A percentile compares a stretch with the other conserved stretches of the same genome.
Conservation (phyloP, 2,329 filamentous ascomycete genomes). For the Calonectria pteridis region DNA sequence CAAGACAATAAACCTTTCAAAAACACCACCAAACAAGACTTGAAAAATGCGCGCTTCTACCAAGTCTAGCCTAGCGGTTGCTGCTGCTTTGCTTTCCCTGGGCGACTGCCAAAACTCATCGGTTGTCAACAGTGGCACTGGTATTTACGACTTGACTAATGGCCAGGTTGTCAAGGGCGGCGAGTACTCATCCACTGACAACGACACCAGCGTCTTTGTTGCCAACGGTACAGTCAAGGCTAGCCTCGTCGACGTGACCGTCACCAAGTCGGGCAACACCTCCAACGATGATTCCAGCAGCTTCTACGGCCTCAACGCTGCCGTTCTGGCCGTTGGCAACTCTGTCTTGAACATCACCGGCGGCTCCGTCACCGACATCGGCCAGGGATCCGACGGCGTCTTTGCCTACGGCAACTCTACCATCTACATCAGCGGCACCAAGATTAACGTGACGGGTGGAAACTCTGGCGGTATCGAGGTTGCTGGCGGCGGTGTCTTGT, state of each 20-base stretch:
- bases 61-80: slow-evolving; percentile 16
- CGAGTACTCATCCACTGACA: slow-evolving; percentile 13
- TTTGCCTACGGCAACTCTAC: slow-evolving; percentile 28
- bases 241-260: slow-evolving; percentile 8
- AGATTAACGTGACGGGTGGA: slow-evolving; percentile 22
- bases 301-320: slow-evolving; percentile 30
- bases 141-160: slow-evolving; percentile 18
- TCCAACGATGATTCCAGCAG: slow-evolving; percentile 25
- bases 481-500: slow-evolving; percentile 25
- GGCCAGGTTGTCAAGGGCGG: slow-evolving; percentile 21
- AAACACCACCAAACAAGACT: background rate
- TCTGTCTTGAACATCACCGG: slow-evolving; percentile 27
- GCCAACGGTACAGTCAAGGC: slow-evolving; percentile 28
- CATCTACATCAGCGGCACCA: slow-evolving; percentile 26
- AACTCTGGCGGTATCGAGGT: slow-evolving; percentile 30
- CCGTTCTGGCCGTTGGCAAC: slow-evolving; percentile 17
- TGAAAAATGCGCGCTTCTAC: slow-evolving; percentile 14
- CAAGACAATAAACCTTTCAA: background rate
- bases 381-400: slow-evolving; percentile 26
- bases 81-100: slow-evolving; percentile 6
- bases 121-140: slow-evolving; percentile 28
- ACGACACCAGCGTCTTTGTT: slow-evolving; percentile 27
- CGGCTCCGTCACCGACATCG: slow-evolving; percentile 17
- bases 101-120: slow-evolving; percentile 1
- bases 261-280: slow-evolving; percentile 25